Evolutionary conservation across 108 stramenopile genomes (phyloP).

Genomic region (Chaetoceros muelleri): DNA sequence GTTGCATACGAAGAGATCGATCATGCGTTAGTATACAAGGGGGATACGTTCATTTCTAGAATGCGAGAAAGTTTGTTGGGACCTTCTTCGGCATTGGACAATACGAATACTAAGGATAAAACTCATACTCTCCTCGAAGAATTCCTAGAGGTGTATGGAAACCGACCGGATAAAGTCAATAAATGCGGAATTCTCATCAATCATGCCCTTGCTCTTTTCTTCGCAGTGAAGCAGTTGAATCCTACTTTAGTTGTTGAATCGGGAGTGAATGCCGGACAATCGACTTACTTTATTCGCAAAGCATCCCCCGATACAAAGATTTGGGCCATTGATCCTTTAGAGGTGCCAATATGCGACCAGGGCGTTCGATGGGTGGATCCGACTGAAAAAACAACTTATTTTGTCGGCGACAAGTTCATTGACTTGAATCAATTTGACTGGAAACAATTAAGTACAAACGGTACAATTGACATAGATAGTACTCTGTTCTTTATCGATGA

Average conservation of each 20-base stretch:
- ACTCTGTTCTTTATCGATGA: constrained; percentile 15
- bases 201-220: constrained; percentile 7
- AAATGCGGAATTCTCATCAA: constrained; percentile 9
- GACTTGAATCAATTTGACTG: constrained; percentile 8
- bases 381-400: not conserved
- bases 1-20: constrained; percentile 7
- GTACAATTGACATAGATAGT: not conserved
- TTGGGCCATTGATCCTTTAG: constrained; percentile 2
- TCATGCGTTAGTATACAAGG: constrained; percentile 7
- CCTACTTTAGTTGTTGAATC: constrained; percentile 10
- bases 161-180: constrained; percentile 8
- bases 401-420: constrained; percentile 3
- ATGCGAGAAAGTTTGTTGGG: not conserved
- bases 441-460: not conserved
- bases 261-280: constrained; percentile 7
- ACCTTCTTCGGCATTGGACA: not conserved
- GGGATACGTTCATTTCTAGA: not conserved
- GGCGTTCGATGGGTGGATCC: constrained; percentile 13
- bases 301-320: constrained; percentile 5
- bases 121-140: constrained; percentile 3
- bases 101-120: not conserved
- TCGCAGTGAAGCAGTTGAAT: not conserved
- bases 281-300: constrained; percentile 9
- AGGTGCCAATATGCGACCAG: constrained; percentile 6
- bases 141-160: constrained; percentile 4